Evolutionary conservation across 2,329 filamentous ascomycete species (phyloP).

Genomic region (Hypoxylon sp.): DNA sequence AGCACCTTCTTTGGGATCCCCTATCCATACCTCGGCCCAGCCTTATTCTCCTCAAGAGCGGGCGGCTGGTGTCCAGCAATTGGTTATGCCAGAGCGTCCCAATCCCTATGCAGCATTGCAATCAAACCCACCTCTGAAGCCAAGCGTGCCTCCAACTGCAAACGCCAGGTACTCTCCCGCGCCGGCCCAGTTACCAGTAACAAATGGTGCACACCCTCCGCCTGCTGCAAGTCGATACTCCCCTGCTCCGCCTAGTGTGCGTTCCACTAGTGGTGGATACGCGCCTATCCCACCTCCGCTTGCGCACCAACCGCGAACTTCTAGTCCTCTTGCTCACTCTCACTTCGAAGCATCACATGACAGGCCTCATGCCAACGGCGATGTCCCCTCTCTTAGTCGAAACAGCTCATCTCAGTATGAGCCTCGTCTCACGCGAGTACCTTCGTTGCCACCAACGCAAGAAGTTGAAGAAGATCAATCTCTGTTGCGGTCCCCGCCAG

Average conservation of each 20-base stretch:
- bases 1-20: conserved; percentile 44
- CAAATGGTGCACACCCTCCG: conserved; percentile 59
- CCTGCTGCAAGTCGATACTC: conserved; percentile 69
- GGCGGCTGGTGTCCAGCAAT: conserved; percentile 54
- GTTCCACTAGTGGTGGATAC: conserved; percentile 60
- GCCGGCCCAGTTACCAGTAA: conserved; percentile 59
- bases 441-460: conserved; percentile 72
- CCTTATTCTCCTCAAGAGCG: conserved; percentile 48
- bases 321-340: conserved; percentile 76
- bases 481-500: conserved; percentile 48
- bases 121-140: conserved; percentile 52
- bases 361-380: conserved; percentile 57
- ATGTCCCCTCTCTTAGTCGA: conserved; percentile 62
- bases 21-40: conserved; percentile 38
- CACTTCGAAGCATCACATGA: conserved; percentile 71
- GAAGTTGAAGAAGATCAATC: conserved; percentile 74
- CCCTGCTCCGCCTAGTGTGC: conserved; percentile 60
- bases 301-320: conserved; percentile 74
- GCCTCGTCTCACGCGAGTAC: conserved; percentile 67
- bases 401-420: conserved; percentile 70
- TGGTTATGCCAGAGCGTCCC: conserved; percentile 68
- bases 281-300: conserved; percentile 63
- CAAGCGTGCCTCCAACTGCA: conserved; percentile 55
- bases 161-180: conserved; percentile 74
- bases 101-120: conserved; percentile 69